These are phyloP conservation scores for Oropetium thomaeum DNA, from an alignment of 176 grass and related monocot species.

Conservation along the genomic window DNA sequence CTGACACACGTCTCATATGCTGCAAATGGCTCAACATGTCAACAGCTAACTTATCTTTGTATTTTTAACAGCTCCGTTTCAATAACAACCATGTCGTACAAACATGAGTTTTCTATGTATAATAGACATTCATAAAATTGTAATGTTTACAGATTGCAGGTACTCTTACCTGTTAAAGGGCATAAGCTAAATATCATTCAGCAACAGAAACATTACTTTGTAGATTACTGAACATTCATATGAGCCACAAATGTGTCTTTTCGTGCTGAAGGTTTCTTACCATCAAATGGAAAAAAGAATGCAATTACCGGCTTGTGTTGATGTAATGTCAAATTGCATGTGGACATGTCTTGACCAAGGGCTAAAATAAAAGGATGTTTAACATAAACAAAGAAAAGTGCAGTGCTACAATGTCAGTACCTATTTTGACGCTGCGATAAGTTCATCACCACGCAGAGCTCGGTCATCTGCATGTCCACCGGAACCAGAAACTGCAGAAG, in stretches of 20 bases:
- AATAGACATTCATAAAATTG: neutral
- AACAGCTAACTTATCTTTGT: neutral
- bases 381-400: neutral
- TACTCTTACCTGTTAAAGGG: neutral
- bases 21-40: neutral
- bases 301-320: neutral
- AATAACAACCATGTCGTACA: conserved; percentile 1
- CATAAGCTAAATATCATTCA: neutral
- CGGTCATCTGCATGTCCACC: conserved; percentile 31
- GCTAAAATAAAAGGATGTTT: neutral
- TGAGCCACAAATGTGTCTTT: neutral
- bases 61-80: neutral
- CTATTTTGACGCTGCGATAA: conserved; percentile 41
- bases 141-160: neutral
- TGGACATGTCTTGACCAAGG: conserved; percentile 1
- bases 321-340: neutral
- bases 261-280: neutral
- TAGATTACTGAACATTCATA: neutral
- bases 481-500: conserved; percentile 45
- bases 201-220: neutral
- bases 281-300: conserved; percentile 2
- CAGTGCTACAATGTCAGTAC: conserved; percentile 15
- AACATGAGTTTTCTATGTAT: neutral
- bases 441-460: conserved; percentile 23
- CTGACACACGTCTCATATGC: neutral